phyloP scores from a whole-genome alignment of 2,329 filamentous ascomycete genomes.

The Claviceps paspali region DNA sequence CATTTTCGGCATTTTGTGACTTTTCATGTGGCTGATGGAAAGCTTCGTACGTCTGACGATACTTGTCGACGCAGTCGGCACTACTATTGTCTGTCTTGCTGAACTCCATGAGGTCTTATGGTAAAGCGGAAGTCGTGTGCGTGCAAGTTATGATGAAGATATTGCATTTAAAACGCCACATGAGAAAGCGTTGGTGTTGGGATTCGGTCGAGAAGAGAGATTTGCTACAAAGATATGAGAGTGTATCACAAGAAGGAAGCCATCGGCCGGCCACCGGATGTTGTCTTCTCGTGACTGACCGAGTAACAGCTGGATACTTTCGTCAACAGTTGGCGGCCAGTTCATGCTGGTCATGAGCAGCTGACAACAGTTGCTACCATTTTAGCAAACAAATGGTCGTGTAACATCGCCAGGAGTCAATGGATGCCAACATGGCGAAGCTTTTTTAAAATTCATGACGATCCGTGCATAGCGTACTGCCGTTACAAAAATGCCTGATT shows the following conservation, averaged over 20 bases:
- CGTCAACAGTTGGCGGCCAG: not conserved
- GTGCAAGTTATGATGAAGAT: not conserved
- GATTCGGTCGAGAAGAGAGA: not conserved
- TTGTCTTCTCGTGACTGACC: not conserved
- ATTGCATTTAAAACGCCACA: too few species aligned
- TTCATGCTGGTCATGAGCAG: not conserved
- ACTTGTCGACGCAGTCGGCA: slow-evolving; percentile 4
- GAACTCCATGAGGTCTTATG: not conserved
- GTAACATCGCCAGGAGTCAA: not conserved
- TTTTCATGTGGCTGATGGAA: not conserved
- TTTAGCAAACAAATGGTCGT: not conserved
- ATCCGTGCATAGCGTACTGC: too few species aligned
- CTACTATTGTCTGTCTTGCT: slow-evolving; percentile 5
- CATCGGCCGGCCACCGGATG: too few species aligned
- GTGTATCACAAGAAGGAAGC: too few species aligned
- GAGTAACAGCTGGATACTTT: not conserved
- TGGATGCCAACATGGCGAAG: too few species aligned
- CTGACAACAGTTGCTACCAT: not conserved
- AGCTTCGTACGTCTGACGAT: not conserved
- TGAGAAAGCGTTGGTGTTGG: not conserved
- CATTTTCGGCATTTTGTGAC: slow-evolving; percentile 3
- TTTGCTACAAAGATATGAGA: too few species aligned
- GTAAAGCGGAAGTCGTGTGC: not conserved
- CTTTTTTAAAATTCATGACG: too few species aligned
- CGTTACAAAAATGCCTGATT: not conserved